These are phyloP conservation scores for Candida germanica DNA, from an alignment of 805 yeast genomes.

Conservation along the genomic window DNA sequence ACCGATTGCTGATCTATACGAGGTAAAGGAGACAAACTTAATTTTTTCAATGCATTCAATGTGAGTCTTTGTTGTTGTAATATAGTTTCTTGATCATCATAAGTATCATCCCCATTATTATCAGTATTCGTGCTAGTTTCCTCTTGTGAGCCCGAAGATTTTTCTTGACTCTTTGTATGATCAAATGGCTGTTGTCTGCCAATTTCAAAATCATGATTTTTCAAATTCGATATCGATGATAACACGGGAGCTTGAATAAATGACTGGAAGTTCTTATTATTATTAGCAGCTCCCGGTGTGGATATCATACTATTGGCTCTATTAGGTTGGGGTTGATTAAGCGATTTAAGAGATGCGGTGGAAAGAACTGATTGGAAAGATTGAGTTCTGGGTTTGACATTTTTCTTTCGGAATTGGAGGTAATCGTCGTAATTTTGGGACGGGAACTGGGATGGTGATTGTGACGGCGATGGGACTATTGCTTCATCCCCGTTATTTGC, in stretches of 20 bases:
- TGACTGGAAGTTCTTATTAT: conserved; percentile 39
- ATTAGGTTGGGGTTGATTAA: conserved; percentile 27
- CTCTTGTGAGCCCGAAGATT: conserved; percentile 1
- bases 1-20: too few species aligned
- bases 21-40: conserved; percentile 41
- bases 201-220: conserved; percentile 33
- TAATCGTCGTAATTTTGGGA: not conserved
- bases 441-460: not conserved
- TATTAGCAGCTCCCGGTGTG: conserved; percentile 15
- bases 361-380: conserved; percentile 44
- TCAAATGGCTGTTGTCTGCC: conserved; percentile 42
- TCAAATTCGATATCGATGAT: conserved; percentile 33
- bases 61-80: conserved; percentile 42
- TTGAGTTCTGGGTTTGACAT: conserved; percentile 37
- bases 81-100: conserved; percentile 32
- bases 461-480: too few species aligned
- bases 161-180: conserved; percentile 10
- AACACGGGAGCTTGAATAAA: conserved; percentile 47
- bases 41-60: conserved; percentile 40
- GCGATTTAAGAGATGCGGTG: conserved; percentile 40
- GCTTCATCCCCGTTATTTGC: too few species aligned
- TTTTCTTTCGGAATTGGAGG: conserved; percentile 34
- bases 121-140: conserved; percentile 1
- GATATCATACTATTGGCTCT: conserved; percentile 15
- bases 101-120: conserved; percentile 18